Conservation (phyloP, 331 rosid species). For the Arachis monticola region DNA sequence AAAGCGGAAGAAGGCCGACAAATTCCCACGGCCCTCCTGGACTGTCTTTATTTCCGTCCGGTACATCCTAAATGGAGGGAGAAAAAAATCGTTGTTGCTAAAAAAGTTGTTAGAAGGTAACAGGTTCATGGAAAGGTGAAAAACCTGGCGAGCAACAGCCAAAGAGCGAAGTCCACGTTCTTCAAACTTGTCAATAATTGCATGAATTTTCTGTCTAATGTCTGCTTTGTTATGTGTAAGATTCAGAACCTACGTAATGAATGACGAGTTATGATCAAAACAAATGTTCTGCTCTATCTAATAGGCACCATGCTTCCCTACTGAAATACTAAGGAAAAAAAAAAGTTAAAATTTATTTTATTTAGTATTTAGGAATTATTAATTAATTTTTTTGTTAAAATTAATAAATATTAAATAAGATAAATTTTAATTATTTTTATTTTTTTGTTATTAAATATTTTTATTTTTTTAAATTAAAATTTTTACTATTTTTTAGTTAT, state of each 20-base stretch:
- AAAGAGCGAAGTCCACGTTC: conserved; percentile 83
- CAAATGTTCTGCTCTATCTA: background rate
- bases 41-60: conserved; percentile 64
- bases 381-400: no score
- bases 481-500: no score
- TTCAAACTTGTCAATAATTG: conserved; percentile 71
- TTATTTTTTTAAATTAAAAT: no score
- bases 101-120: background rate
- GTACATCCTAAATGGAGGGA: conserved; percentile 56
- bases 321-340: no score
- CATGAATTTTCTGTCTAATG: conserved; percentile 58
- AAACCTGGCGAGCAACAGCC: conserved; percentile 69
- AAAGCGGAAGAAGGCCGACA: conserved; percentile 76
- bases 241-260: conserved; percentile 56
- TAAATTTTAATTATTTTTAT: no score
- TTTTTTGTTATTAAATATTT: no score
- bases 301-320: conserved; percentile 2
- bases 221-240: conserved; percentile 65
- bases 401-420: no score
- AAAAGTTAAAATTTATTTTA: no score
- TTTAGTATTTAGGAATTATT: no score
- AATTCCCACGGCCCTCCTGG: conserved; percentile 84
- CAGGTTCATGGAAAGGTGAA: background rate
- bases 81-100: background rate
- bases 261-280: background rate